A percentile compares a stretch with the other conserved stretches of the same genome.
These are phyloP conservation scores for Neurospora sp. DNA, from an alignment of 495 filamentous ascomycete genomes.

Conservation along the genomic window DNA sequence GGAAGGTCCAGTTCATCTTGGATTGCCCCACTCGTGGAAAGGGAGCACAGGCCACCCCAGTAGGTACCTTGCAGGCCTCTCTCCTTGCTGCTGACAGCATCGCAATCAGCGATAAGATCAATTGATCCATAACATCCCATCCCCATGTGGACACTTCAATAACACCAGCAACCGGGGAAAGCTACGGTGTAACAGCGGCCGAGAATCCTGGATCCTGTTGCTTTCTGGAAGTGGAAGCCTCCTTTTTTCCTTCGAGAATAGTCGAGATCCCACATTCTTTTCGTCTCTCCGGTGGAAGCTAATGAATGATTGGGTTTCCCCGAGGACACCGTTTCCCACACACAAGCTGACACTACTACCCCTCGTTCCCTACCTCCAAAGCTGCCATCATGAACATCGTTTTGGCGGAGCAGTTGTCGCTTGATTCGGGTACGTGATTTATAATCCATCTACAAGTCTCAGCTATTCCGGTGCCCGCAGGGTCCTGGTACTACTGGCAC, in stretches of 20 bases:
- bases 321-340: neutral
- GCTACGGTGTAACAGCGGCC: neutral
- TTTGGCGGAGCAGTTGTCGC: slow-evolving; percentile 28
- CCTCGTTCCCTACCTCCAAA: neutral
- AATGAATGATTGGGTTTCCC: neutral
- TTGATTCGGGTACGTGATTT: slow-evolving; percentile 39
- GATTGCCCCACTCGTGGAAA: neutral
- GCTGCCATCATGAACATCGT: slow-evolving; percentile 34
- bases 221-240: neutral
- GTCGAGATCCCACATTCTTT: neutral
- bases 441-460: neutral
- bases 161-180: neutral
- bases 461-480: neutral
- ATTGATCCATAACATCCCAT: neutral
- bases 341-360: neutral
- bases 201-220: neutral
- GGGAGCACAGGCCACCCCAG: neutral
- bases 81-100: neutral
- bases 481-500: neutral
- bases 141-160: neutral
- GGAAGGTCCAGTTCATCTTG: neutral
- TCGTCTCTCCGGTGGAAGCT: neutral
- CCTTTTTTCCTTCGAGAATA: neutral
- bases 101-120: neutral
- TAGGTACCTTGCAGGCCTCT: neutral